These are phyloP conservation scores for Kuraishia capsulata DNA, from an alignment of 805 yeast genomes.

Conservation along the genomic window DNA sequence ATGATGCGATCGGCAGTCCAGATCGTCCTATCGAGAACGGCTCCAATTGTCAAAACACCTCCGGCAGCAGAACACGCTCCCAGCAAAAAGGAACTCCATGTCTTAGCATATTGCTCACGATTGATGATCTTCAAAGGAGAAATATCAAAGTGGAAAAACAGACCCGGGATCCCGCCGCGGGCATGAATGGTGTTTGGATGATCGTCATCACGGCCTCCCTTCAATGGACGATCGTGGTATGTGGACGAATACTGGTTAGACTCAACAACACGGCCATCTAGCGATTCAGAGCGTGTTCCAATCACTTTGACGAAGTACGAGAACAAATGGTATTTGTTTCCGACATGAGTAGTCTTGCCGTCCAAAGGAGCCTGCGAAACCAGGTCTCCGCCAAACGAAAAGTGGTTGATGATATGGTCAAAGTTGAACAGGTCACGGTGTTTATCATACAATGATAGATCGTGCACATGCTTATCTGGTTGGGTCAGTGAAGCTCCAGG, in stretches of 20 bases:
- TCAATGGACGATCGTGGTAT: constrained; percentile 74
- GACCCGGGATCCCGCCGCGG: constrained; percentile 86
- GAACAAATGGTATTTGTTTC: constrained; percentile 51
- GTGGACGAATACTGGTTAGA: constrained; percentile 91
- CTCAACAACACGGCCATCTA: constrained; percentile 45
- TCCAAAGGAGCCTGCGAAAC: constrained; percentile 62
- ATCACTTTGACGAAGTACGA: constrained; percentile 86
- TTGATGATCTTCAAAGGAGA: constrained; percentile 89
- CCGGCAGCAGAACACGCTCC: constrained; percentile 87
- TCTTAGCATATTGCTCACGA: constrained; percentile 60
- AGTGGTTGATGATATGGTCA: constrained; percentile 68
- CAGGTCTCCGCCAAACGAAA: constrained; percentile 71
- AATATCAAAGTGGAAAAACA: constrained; percentile 82
- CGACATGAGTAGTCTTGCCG: constrained; percentile 29
- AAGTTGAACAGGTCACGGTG: constrained; percentile 55
- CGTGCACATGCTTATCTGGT: constrained; percentile 70
- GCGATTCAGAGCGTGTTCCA: constrained; percentile 73
- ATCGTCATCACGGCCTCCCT: constrained; percentile 85
- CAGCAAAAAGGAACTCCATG: constrained; percentile 76
- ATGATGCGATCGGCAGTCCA: constrained; percentile 82
- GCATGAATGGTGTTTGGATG: constrained; percentile 80
- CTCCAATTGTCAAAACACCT: constrained; percentile 88
- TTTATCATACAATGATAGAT: constrained; percentile 60
- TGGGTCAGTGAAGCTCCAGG: constrained; percentile 75
- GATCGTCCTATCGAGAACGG: constrained; percentile 77